phyloP scores from a whole-genome alignment of 345 rosid species.

The rapeseed (Brassica napus) region Da-Ae NC_063452.1:12947501-12948000 shows the following conservation, averaged over 20 bases:
- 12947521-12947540: conserved; percentile 57
- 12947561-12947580: conserved; percentile 64
- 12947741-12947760: conserved; percentile 67
- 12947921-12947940: conserved; percentile 72
- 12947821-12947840: conserved; percentile 1
- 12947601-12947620: conserved; percentile 17
- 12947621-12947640: conserved; percentile 6
- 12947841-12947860: conserved; percentile 26
- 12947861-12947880: conserved; percentile 32
- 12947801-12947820: conserved; percentile 25
- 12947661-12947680: conserved; percentile 18
- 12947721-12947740: conserved; percentile 63
- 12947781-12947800: conserved; percentile 74
- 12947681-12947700: conserved; percentile 2
- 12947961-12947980: conserved; percentile 75
- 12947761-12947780: conserved; percentile 68
- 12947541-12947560: conserved; percentile 71
- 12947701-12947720: conserved; percentile 38
- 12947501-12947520: conserved; percentile 69
- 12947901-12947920: conserved; percentile 65
- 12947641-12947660: conserved; percentile 10
- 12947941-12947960: conserved; percentile 74
- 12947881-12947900: conserved; percentile 67
- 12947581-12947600: conserved; percentile 53
- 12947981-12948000: conserved; percentile 52